Percentiles rank a stretch among this genome's conserved stretches.
phyloP scores from a whole-genome alignment of 192 early-diverging fungal species.

The Mortierella alpina region DNA sequence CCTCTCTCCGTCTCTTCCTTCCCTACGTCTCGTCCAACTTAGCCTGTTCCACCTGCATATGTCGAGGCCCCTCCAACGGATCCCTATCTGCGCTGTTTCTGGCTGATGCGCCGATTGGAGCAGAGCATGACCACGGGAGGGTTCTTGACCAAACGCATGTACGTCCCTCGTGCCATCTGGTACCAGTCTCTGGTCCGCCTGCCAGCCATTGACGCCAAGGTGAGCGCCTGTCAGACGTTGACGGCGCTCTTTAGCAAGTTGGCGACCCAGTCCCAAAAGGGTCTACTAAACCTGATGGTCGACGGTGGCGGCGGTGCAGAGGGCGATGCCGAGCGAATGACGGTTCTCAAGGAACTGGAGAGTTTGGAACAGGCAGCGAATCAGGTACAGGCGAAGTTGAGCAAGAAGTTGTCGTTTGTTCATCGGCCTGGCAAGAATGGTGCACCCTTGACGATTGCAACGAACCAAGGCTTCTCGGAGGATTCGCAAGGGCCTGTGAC shows the following conservation, averaged over 20 bases:
- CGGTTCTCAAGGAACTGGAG: slow-evolving; percentile 34
- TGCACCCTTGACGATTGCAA: slow-evolving; percentile 22
- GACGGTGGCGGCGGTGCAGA: slow-evolving; percentile 39
- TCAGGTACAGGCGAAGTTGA: slow-evolving; percentile 35
- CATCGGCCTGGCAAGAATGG: slow-evolving; percentile 47
- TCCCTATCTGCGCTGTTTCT: slow-evolving; percentile 51
- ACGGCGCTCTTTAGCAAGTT: slow-evolving; percentile 30
- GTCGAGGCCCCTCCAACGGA: slow-evolving; percentile 47
- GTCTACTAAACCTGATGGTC: slow-evolving; percentile 32
- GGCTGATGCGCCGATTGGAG: slow-evolving; percentile 55
- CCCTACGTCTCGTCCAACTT: background rate
- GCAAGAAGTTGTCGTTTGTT: slow-evolving; percentile 51
- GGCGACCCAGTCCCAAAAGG: slow-evolving; percentile 15
- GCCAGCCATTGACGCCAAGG: slow-evolving; percentile 48
- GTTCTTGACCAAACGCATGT: slow-evolving; percentile 55
- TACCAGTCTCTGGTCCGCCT: slow-evolving; percentile 52
- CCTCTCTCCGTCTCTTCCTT: background rate
- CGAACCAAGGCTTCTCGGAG: slow-evolving; percentile 31
- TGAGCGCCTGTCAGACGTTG: slow-evolving; percentile 49
- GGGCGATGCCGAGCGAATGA: slow-evolving; percentile 18
- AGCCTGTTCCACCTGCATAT: slow-evolving; percentile 38
- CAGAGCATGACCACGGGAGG: slow-evolving; percentile 56
- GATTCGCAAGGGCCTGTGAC: slow-evolving; percentile 42
- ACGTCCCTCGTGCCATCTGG: slow-evolving; percentile 54
- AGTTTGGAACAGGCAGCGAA: slow-evolving; percentile 18